Evolutionary conservation across 768 basidiomycete genomes (phyloP).

Genomic region (Phanerodontia chrysosporium): DNA sequence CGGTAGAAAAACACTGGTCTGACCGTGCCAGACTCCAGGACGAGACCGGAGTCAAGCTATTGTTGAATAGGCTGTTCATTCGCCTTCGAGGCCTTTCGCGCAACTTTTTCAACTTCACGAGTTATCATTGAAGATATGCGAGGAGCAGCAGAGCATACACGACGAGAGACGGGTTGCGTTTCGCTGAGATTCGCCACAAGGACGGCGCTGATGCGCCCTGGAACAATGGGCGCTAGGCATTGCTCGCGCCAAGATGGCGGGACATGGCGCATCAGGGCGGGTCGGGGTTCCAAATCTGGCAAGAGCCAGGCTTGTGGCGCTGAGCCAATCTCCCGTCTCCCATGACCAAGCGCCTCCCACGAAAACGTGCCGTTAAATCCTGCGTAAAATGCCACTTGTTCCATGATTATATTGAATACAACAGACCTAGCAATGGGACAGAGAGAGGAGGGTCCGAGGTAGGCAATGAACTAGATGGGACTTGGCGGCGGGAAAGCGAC

Average conservation of each 20-base stretch:
- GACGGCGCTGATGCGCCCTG: not conserved
- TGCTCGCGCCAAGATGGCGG: not conserved
- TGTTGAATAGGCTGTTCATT: too few relatives aligned
- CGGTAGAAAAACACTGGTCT: too few relatives aligned
- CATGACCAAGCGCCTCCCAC: not conserved
- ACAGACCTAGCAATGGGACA: conserved; percentile 4
- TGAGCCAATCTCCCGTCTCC: conserved; percentile 7
- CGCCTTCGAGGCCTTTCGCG: too few relatives aligned
- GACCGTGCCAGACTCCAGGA: too few relatives aligned
- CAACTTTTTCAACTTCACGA: too few relatives aligned
- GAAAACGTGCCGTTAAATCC: not conserved
- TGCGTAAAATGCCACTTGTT: not conserved
- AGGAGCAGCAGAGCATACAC: not conserved
- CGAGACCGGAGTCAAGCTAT: too few relatives aligned
- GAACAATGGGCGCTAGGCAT: not conserved
- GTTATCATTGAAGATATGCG: too few relatives aligned
- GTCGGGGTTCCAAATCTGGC: not conserved
- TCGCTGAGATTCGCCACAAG: not conserved
- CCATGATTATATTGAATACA: not conserved
- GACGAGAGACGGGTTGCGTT: not conserved
- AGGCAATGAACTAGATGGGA: too few relatives aligned
- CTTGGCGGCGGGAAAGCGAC: too few relatives aligned
- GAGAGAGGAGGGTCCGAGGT: not conserved
- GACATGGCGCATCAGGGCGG: not conserved
- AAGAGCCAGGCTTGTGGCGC: not conserved